Base-by-base conservation (phyloP, 768 basidiomycete genomes). In the Lactifluus echinatus region DNA sequence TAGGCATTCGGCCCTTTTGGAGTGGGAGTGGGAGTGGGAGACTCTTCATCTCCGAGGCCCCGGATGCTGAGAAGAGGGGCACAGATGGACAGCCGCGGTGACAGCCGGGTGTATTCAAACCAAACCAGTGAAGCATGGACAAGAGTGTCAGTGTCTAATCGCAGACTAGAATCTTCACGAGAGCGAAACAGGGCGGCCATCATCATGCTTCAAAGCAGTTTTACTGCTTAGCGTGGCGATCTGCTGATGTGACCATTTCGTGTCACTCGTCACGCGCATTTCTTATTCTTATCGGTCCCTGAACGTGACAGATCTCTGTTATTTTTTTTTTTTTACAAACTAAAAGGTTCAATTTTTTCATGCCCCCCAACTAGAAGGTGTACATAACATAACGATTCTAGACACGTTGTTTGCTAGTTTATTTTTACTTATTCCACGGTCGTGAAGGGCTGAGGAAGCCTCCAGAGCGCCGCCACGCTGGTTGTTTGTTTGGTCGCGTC, bases 261-360 rank as follows among this genome's bases (percentile, higher is more conserved):
- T 12, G 56, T 57, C 56, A 52, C n/a, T n/a, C 36, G 31, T 55
- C 43, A 42, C 39, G 14, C 17, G 3, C 21, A 8, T 19, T 24
- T 14, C n/a, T 43, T 15, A 54, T 40, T 50, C 42, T 59, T 50
- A 59, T 59, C 58, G 58, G 58, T 59, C n/a, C 58, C 58, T 59
- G 28, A 29, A 53, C 6, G 46, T 36, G 52, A 53, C 24, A 31
- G 57, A 59, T 59, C 57, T 54, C 28, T 3, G 5, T 17, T 39
- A 10, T 24, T 34, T 49, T 57, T 50, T 51, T 45, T 40, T 45
- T 45, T 46, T 34, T n/a, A 31, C 28, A 34, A 55, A 59, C 58
- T 50, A 59, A 55, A 44, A 37, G 28, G 33, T 31, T 54, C 47
- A 59, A 40, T 45, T 59, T 59, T 53, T 59, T 50, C 34, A n/a